Percentiles rank a stretch among this genome's conserved stretches.
Conservation (phyloP, 2,329 filamentous ascomycete species). For the Coniochaeta sp. region DNA sequence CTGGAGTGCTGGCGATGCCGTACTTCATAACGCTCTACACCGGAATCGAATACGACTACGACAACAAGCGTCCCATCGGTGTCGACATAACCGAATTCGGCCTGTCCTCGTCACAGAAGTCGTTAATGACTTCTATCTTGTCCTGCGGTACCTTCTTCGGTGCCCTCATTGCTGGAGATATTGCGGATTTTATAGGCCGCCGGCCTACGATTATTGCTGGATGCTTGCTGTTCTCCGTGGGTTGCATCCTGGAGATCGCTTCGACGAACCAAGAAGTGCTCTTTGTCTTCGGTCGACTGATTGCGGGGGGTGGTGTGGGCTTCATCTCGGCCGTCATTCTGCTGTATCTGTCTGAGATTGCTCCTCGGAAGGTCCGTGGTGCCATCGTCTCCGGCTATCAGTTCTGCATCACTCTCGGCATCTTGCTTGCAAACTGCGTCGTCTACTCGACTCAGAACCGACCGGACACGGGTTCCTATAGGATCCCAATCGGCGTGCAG, state of each 20-base stretch:
- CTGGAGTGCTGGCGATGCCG: constrained; percentile 33
- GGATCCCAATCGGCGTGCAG: constrained; percentile 65
- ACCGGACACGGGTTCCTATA: constrained; percentile 55
- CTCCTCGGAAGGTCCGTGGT: constrained; percentile 59
- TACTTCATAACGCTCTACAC: constrained; percentile 32
- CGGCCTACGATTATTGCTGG: constrained; percentile 51
- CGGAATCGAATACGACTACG: constrained; percentile 23
- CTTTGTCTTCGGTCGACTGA: constrained; percentile 56
- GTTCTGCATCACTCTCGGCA: constrained; percentile 69
- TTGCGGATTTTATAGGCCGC: constrained; percentile 58
- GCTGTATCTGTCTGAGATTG: constrained; percentile 61
- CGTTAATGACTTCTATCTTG: constrained; percentile 57
- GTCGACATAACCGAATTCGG: constrained; percentile 12
- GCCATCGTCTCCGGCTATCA: constrained; percentile 69
- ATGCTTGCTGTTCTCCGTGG: constrained; percentile 52
- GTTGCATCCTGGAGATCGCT: constrained; percentile 53
- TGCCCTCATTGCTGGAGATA: constrained; percentile 56
- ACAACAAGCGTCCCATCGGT: constrained; percentile 15
- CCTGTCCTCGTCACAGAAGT: constrained; percentile 18
- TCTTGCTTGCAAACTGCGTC: constrained; percentile 63
- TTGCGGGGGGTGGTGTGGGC: constrained; percentile 60
- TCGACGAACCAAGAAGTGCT: constrained; percentile 42
- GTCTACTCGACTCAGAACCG: constrained; percentile 57
- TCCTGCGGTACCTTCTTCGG: constrained; percentile 60
- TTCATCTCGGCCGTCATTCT: constrained; percentile 63